A percentile compares a stretch with the other conserved stretches of the same genome.
These are phyloP conservation scores for Podaxis mareebaensis DNA, from an alignment of 768 basidiomycete species.

Conservation along the genomic window DNA sequence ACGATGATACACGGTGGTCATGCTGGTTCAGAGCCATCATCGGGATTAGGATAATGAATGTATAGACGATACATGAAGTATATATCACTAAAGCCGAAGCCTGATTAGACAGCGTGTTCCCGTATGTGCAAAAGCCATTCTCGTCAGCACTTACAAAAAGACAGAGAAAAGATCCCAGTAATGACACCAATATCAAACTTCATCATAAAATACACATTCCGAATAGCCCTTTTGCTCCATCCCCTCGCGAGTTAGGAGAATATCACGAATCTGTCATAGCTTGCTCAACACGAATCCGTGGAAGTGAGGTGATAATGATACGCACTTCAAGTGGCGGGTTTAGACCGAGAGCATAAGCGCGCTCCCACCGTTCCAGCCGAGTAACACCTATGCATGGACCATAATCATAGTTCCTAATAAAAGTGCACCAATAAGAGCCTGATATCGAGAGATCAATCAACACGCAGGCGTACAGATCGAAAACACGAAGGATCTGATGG, in stretches of 20 bases:
- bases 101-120: background rate
- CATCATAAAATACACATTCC: slow-evolving; percentile 61
- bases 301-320: background rate
- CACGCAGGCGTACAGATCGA: slow-evolving; percentile 59
- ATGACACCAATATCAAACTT: slow-evolving; percentile 29
- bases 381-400: slow-evolving; percentile 79
- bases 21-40: background rate
- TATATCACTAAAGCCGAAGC: background rate
- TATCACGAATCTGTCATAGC: slow-evolving; percentile 66
- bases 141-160: slow-evolving; percentile 5
- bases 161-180: background rate
- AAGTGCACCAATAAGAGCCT: slow-evolving; percentile 13
- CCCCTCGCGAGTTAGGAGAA: slow-evolving; percentile 72
- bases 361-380: slow-evolving; percentile 87
- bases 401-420: slow-evolving; percentile 67
- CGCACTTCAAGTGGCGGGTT: slow-evolving; percentile 78
- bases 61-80: slow-evolving; percentile 15
- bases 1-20: background rate
- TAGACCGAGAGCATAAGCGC: slow-evolving; percentile 76
- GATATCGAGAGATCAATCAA: background rate
- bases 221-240: slow-evolving; percentile 50
- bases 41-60: background rate
- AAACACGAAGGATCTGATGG: slow-evolving; percentile 74
- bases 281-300: background rate
- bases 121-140: background rate